phyloP scores from a whole-genome alignment of 495 filamentous ascomycete genomes.

The Extremus antarcticus region DNA sequence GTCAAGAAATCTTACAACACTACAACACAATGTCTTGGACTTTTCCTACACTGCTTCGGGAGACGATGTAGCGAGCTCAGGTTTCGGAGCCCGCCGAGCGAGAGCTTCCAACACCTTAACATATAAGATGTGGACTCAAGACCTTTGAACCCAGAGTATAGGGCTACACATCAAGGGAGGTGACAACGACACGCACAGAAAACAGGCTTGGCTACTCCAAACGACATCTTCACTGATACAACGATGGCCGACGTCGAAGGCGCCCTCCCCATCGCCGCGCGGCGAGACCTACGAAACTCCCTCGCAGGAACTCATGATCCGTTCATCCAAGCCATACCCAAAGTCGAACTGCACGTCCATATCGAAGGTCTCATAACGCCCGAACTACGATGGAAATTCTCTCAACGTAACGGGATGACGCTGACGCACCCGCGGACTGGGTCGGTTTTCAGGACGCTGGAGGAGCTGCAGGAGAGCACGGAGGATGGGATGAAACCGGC shows the following conservation, averaged over 20 bases:
- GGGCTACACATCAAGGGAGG: too few relatives aligned
- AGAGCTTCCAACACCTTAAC: too few relatives aligned
- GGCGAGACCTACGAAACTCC: neutral
- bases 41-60: too few relatives aligned
- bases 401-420: slow-evolving; percentile 31
- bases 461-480: slow-evolving; percentile 25
- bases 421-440: slow-evolving; percentile 21
- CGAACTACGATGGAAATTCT: slow-evolving; percentile 30
- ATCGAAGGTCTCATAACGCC: slow-evolving; percentile 38
- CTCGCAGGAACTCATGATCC: neutral
- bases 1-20: too few relatives aligned
- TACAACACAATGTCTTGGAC: too few relatives aligned
- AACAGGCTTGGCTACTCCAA: too few relatives aligned
- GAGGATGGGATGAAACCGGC: slow-evolving; percentile 25
- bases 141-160: too few relatives aligned
- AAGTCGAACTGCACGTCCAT: slow-evolving; percentile 37
- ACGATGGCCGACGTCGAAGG: slow-evolving; percentile 30
- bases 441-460: slow-evolving; percentile 19
- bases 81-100: too few relatives aligned
- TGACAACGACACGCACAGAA: too few relatives aligned
- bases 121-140: too few relatives aligned
- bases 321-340: slow-evolving; percentile 26
- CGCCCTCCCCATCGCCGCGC: slow-evolving; percentile 25
- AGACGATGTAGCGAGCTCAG: too few relatives aligned
- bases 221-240: too few relatives aligned